A percentile compares a stretch with the other conserved stretches of the same genome.
Conservation (phyloP, 768 basidiomycete species). For the Coprinopsis marcescibilis region DNA sequence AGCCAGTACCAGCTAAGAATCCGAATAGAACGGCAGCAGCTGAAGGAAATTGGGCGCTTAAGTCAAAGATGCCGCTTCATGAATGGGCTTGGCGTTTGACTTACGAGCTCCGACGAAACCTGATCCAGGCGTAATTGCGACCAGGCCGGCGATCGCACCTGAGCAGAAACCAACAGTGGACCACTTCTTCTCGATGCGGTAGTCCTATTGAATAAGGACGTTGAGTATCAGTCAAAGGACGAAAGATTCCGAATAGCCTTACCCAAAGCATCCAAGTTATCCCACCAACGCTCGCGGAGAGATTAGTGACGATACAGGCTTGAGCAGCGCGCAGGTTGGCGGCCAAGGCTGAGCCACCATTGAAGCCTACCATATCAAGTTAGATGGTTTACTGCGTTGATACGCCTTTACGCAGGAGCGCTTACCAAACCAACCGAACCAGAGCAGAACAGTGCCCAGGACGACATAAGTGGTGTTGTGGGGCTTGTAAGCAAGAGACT, state of each 20-base stretch:
- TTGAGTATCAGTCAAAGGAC: constrained; percentile 61
- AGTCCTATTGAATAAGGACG: constrained; percentile 49
- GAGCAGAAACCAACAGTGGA: constrained; percentile 93
- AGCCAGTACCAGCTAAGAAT: constrained; percentile 72
- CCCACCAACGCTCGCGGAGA: constrained; percentile 85
- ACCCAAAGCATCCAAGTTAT: constrained; percentile 92
- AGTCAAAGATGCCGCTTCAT: background rate
- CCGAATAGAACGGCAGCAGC: constrained; percentile 85
- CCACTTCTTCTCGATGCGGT: constrained; percentile 90
- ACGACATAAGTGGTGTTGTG: constrained; percentile 92
- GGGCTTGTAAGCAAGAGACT: constrained; percentile 85
- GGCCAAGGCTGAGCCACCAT: constrained; percentile 85
- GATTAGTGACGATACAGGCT: constrained; percentile 91
- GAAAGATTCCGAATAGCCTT: constrained; percentile 12
- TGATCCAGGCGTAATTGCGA: constrained; percentile 84
- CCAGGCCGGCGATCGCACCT: constrained; percentile 86
- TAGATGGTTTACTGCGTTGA: no score
- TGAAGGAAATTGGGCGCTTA: constrained; percentile 15
- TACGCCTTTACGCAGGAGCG: background rate
- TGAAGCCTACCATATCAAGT: constrained; percentile 61
- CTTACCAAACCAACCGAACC: constrained; percentile 89
- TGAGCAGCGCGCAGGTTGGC: constrained; percentile 85
- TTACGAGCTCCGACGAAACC: constrained; percentile 74
- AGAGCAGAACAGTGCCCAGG: constrained; percentile 89
- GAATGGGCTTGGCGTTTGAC: constrained; percentile 22